Conservation (phyloP, 176 grass and related monocot species). For the Carex cristatella region DNA sequence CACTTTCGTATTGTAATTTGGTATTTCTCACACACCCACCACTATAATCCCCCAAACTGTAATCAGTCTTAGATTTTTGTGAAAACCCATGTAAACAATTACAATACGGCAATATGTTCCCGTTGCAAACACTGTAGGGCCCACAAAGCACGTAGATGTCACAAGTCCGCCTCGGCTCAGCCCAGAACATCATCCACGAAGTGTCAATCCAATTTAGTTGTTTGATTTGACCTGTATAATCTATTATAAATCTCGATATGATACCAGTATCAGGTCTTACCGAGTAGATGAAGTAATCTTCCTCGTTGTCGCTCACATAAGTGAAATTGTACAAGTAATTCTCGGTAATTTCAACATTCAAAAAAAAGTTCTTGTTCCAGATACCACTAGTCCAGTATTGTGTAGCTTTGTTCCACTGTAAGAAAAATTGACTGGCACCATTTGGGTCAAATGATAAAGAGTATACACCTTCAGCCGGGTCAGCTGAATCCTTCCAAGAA, state of each 20-base stretch:
- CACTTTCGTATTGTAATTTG: no score
- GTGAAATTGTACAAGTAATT: conserved; percentile 35
- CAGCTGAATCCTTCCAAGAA: conserved; percentile 36
- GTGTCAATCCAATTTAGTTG: conserved; percentile 33
- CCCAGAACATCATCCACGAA: conserved; percentile 58
- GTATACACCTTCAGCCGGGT: conserved; percentile 61
- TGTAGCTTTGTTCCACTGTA: conserved; percentile 61
- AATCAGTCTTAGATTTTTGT: no score
- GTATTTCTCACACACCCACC: no score
- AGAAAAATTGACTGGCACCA: conserved; percentile 46
- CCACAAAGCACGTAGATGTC: no score
- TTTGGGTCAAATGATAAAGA: conserved; percentile 63
- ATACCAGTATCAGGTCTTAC: conserved; percentile 18
- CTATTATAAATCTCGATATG: conserved; percentile 50
- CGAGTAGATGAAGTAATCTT: conserved; percentile 61
- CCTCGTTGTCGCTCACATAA: conserved; percentile 26
- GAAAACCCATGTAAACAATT: no score
- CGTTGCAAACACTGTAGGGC: no score
- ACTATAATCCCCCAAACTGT: no score
- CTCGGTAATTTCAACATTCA: conserved; percentile 44
- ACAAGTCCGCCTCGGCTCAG: no score
- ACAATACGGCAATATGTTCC: no score
- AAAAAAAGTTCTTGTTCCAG: conserved; percentile 42
- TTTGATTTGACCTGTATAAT: conserved; percentile 52
- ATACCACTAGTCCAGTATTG: conserved; percentile 47